A percentile compares a stretch with the other conserved stretches of the same genome.
Evolutionary conservation across 768 basidiomycete genomes (phyloP).

Genomic region (Panaeolus papilionaceus): DNA sequence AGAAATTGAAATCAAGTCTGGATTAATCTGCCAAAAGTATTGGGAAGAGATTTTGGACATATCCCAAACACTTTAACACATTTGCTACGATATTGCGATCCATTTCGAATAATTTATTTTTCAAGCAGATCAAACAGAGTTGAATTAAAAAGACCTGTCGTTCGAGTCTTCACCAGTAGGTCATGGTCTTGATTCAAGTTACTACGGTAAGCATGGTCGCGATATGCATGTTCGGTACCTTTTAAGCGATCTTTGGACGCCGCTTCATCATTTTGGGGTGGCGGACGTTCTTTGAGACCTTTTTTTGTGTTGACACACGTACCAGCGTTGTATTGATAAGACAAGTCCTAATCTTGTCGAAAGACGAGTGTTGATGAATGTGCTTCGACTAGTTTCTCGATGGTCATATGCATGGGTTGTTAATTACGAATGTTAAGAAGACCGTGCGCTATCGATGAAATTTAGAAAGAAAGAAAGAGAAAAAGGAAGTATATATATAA

Average conservation of each 20-base stretch:
- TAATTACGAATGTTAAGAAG: not conserved
- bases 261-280: not conserved
- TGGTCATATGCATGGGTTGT: not conserved
- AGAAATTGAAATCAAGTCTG: constrained; percentile 16
- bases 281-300: not conserved
- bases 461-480: not conserved
- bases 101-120: not conserved
- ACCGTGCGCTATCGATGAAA: not conserved
- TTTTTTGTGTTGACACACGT: not conserved
- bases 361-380: not conserved
- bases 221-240: not conserved
- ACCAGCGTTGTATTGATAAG: not conserved
- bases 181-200: not conserved
- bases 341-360: not conserved
- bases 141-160: not conserved
- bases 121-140: not conserved
- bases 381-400: not conserved
- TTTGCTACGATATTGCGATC: not conserved
- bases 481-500: constrained; percentile 5
- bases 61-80: too few species aligned
- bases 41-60: not conserved
- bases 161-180: not conserved
- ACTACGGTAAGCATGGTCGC: not conserved
- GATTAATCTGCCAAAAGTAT: constrained; percentile 18
- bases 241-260: not conserved